These are phyloP conservation scores for Gossypium herbaceum DNA, from an alignment of 345 rosid genomes.

Conservation along the genomic window DNA sequence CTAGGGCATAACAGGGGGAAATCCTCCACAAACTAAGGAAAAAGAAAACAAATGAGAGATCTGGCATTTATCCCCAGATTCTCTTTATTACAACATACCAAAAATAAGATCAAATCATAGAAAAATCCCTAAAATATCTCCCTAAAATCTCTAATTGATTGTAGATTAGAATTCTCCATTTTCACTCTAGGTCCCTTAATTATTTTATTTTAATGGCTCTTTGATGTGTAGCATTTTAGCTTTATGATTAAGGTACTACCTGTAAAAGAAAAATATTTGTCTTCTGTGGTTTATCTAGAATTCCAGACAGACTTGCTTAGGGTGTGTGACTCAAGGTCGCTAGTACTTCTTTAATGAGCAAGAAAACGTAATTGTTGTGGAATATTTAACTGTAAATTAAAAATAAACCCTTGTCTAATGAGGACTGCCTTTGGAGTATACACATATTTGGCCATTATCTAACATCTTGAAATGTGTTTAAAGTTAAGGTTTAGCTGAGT, in stretches of 20 bases:
- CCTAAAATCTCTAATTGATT: too few species aligned
- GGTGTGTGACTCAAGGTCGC: background rate
- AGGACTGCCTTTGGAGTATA: background rate
- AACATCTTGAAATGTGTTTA: background rate
- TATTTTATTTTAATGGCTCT: slow-evolving; percentile 6
- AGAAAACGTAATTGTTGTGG: background rate
- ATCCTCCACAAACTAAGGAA: too few species aligned
- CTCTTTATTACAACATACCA: too few species aligned
- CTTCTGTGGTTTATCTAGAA: background rate
- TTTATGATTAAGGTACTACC: background rate
- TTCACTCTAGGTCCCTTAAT: slow-evolving; percentile 21
- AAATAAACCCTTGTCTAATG: background rate
- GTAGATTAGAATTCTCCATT: too few species aligned
- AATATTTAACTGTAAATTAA: background rate
- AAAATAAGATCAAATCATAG: too few species aligned
- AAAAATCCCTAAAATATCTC: too few species aligned
- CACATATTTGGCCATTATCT: background rate
- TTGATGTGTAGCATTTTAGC: slow-evolving; percentile 18
- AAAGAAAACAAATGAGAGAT: too few species aligned
- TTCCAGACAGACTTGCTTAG: background rate
- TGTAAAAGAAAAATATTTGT: background rate
- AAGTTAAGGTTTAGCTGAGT: background rate
- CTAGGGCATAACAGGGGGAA: too few species aligned
- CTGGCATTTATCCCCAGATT: too few species aligned
- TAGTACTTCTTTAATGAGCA: background rate